A percentile compares a stretch with the other conserved stretches of the same genome.
phyloP scores from a whole-genome alignment of 495 filamentous ascomycete genomes.

The Trichoderma orchidacearum region DNA sequence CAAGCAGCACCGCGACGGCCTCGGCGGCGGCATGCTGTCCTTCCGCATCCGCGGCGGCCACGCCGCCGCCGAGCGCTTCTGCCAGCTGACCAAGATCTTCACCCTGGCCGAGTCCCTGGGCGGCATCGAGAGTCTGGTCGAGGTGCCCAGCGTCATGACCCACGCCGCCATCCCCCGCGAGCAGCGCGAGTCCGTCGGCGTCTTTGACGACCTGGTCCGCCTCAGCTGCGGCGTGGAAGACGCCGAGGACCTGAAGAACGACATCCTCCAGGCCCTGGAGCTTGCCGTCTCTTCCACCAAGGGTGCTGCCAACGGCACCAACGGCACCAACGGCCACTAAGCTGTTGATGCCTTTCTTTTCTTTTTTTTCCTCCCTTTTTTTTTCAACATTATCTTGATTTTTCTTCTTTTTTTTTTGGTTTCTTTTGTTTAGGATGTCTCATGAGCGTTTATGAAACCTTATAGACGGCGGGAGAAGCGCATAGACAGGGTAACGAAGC shows the following conservation, averaged over 20 bases:
- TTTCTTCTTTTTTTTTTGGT: neutral
- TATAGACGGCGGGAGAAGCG: neutral
- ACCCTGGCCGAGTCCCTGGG: slow-evolving; percentile 88
- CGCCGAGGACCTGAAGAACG: slow-evolving; percentile 63
- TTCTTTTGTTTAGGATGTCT: neutral
- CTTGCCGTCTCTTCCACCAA: slow-evolving; percentile 43
- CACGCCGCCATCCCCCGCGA: slow-evolving; percentile 88
- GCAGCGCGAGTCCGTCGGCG: slow-evolving; percentile 78
- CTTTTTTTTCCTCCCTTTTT: neutral
- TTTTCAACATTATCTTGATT: neutral
- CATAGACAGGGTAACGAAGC: neutral
- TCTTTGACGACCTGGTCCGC: slow-evolving; percentile 94
- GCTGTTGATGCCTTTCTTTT: too few relatives aligned
- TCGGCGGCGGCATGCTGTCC: slow-evolving; percentile 94
- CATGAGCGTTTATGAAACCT: neutral
- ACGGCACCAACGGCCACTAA: neutral
- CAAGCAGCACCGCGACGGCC: slow-evolving; percentile 84
- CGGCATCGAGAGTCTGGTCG: slow-evolving; percentile 83
- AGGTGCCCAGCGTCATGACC: slow-evolving; percentile 90
- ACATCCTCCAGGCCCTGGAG: slow-evolving; percentile 78
- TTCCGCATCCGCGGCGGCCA: slow-evolving; percentile 91
- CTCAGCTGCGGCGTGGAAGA: slow-evolving; percentile 94
- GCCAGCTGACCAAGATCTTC: slow-evolving; percentile 77
- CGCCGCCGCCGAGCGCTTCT: slow-evolving; percentile 79
- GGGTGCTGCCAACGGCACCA: slow-evolving; percentile 11